These are phyloP conservation scores for Amphicarpaea edgeworthii DNA, from an alignment of 306 rosid species.

Conservation along the genomic window DNA sequence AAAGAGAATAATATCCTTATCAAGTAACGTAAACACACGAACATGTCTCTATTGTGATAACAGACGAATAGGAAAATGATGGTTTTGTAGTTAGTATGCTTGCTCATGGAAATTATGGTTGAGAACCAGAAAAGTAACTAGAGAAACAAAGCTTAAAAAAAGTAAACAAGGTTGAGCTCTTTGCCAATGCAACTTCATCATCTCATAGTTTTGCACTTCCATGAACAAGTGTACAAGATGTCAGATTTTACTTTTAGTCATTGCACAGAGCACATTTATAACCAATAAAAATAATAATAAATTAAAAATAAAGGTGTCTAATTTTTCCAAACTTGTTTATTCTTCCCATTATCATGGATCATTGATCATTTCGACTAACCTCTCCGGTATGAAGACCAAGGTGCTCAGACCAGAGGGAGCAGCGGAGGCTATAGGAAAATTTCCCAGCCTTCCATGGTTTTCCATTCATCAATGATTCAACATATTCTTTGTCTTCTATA, in stretches of 20 bases:
- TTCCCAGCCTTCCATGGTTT: constrained; percentile 94
- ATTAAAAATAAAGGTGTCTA: constrained; percentile 2
- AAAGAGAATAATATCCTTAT: not conserved
- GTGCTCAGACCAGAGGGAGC: constrained; percentile 96
- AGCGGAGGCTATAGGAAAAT: constrained; percentile 82
- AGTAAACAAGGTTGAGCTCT: not conserved
- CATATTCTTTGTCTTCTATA: constrained; percentile 84
- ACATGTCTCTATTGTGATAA: not conserved
- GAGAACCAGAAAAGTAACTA: constrained; percentile 6
- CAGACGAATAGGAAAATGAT: constrained; percentile 2
- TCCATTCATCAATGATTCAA: constrained; percentile 84
- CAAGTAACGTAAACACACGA: not conserved
- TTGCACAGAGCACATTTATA: not conserved
- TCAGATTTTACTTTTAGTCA: constrained; percentile 21
- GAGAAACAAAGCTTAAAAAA: not conserved
- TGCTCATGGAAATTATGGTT: constrained; percentile 10
- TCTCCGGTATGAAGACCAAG: constrained; percentile 82
- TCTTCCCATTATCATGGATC: constrained; percentile 6
- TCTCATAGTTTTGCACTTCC: not conserved
- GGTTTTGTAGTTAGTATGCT: not conserved
- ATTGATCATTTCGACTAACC: constrained; percentile 58
- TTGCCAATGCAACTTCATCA: not conserved
- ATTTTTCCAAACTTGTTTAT: not conserved
- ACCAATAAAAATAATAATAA: not conserved
- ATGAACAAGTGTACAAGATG: not conserved